Evolutionary conservation across 1,284 basidiomycete species (phyloP).

Genomic region (Marasmius fiardii): DNA sequence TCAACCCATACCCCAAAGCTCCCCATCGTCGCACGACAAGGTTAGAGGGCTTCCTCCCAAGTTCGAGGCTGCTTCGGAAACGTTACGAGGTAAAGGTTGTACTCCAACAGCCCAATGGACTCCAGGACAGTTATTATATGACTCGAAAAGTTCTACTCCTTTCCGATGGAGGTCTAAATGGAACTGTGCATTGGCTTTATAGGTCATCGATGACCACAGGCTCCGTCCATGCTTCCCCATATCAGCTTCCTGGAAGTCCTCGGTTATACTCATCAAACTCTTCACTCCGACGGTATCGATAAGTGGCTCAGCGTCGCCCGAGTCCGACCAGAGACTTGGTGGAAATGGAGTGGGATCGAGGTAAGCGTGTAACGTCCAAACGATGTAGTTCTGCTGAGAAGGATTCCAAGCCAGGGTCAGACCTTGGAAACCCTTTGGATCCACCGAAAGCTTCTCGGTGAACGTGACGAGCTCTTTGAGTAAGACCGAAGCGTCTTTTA

Average conservation of each 20-base stretch:
- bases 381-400: constrained; percentile 15
- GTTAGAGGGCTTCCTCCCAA: constrained; percentile 20
- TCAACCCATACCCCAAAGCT: constrained; percentile 16
- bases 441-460: constrained; percentile 14
- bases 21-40: constrained; percentile 15
- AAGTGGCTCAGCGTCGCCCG: constrained; percentile 12
- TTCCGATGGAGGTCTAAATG: constrained; percentile 18
- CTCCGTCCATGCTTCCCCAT: constrained; percentile 15
- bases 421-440: constrained; percentile 17
- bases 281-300: constrained; percentile 19
- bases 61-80: constrained; percentile 10
- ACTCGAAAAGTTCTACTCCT: constrained; percentile 17
- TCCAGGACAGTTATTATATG: constrained; percentile 14
- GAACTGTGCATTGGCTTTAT: constrained; percentile 17
- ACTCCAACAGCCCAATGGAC: constrained; percentile 16
- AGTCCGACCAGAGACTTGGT: constrained; percentile 15
- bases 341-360: constrained; percentile 17
- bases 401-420: constrained; percentile 17
- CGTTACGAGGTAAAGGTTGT: constrained; percentile 17
- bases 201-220: constrained; percentile 18
- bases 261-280: constrained; percentile 16
- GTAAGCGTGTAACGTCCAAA: constrained; percentile 20
- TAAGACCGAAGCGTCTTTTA: constrained; percentile 11
- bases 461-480: constrained; percentile 17
- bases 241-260: constrained; percentile 18